Base-by-base conservation (phyloP, 305 asterid species). In the Solanum hybrid region DNA sequence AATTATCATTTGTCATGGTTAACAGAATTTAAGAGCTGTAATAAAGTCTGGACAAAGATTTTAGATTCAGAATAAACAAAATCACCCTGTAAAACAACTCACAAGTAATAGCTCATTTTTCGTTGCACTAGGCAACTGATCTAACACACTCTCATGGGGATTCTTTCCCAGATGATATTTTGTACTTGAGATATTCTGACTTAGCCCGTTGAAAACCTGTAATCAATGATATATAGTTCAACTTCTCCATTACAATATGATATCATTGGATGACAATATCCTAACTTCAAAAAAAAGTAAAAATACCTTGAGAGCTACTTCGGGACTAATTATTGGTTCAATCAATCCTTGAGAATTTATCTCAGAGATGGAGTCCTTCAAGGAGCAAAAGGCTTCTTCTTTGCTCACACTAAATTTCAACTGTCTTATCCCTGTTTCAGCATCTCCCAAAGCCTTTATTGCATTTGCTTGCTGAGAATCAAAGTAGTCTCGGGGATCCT, bases 401-500 rank as follows among this genome's bases (percentile, higher is more conserved):
- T 98, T 88, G 90, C 95, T 93, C 92, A 93, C 94, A 71, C 91
- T 95, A 91, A 91, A 92, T 90, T 94, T 94, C 86, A 93, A 87
- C 51, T 90, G 92, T 90, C 92, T 91, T 89, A 92, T 93, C 87
- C 94, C 95, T 89, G 96, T 90, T 90, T 81, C 95, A 26, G 95
- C 66, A 90, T 96, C 99, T 69, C 97, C 98, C 88, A 93, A 89
- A 89, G 96, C 92, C 91, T 94, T 96, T 89, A 96, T 56, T 86
- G 99, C 95, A 95, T 95, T 97, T 85, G 95, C 95, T 90, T 98
- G 97, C 91, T 96, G 99, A 93, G 98, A 96, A 92, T 98, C 97
- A 86, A 98, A 98, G 94, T 98, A 98, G 92, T 98, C 99, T 86
- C 97, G 95, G 12, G 99, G 99, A 94, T 98, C 99, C 99, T 96